Evolutionary conservation across 345 rosid genomes (phyloP), one percentile per base, ranked within the genome.

Genomic region (Gossypium ekmanianum): DNA sequence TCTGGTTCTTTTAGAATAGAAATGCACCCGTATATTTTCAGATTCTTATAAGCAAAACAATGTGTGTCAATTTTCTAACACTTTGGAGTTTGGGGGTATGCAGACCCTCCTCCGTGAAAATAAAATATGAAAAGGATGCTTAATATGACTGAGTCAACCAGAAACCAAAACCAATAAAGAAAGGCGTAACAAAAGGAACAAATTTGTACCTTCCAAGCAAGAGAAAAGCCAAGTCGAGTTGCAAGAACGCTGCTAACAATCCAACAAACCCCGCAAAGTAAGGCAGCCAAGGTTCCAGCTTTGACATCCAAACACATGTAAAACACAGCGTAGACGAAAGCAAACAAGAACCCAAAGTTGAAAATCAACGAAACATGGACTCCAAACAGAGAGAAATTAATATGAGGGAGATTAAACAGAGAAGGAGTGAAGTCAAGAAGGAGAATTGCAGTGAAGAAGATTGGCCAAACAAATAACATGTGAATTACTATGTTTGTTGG

Each of bases 401-500:
- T 4, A 12, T 3, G 72, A 50, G 85, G 84, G 52, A 83, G 80
- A 20, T 78, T 29, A 39, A 84, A 84, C 9, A 86, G 82, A 22
- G 88, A n/a, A 58, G 90, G 94, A 3, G 88, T 81, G 68, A 84
- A 89, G 83, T 77, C 81, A 72, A 87, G 87, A 20, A 85, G 65
- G 54, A 89, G 77, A 67, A 84, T 66, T 59, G 87, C 76, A 26
- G 90, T 78, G 88, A 87, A 88, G 68, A 86, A 75, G 64, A 89
- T 89, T 8, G 94, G 91, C 91, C 90, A 89, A 39, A 89, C 94
- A 34, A 81, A 84, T 20, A 89, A 22, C 82, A 81, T 82, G 76
- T 89, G 94, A 20, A 89, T 76, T 58, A 66, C 22, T 44, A 89
- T 43, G 81, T 84, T 86, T 13, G 78, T 41, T 66, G 82, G 87